phyloP scores from a whole-genome alignment of 306 rosid genomes.

The Prunus kanzakura region DNA sequence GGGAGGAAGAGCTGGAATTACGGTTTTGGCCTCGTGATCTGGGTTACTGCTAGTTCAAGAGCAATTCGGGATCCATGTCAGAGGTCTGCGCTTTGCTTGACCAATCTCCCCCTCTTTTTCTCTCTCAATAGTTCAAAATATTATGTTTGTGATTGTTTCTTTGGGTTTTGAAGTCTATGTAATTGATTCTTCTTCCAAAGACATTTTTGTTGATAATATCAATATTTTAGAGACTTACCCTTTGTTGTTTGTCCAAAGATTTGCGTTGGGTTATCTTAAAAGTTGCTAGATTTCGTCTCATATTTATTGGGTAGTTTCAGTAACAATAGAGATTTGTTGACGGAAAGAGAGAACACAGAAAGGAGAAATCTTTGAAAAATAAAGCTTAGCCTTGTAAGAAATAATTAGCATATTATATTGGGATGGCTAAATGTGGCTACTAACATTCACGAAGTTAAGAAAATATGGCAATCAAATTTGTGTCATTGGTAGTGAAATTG shows the following conservation, averaged over 20 bases:
- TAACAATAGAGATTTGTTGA: not conserved
- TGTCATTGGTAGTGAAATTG: not conserved
- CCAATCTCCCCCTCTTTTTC: not conserved
- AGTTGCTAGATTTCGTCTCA: not conserved
- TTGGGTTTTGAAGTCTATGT: not conserved
- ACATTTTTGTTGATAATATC: not conserved
- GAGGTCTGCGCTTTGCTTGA: constrained; percentile 18
- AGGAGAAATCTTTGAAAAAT: not conserved
- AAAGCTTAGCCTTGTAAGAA: not conserved
- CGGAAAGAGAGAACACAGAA: not conserved
- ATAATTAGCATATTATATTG: not conserved
- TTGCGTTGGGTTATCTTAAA: not conserved
- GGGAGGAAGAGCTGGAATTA: constrained; percentile 13
- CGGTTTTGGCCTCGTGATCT: constrained; percentile 24
- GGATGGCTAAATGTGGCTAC: not conserved
- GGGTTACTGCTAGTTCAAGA: not conserved
- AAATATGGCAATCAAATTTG: not conserved
- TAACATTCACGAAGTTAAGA: not conserved
- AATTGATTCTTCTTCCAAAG: not conserved
- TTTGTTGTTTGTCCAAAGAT: not conserved
- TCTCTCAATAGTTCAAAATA: not conserved
- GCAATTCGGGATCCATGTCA: constrained; percentile 29
- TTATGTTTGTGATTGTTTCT: not conserved
- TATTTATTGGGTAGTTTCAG: not conserved
- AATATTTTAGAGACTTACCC: not conserved